Evolutionary conservation across 768 basidiomycete genomes (phyloP), one percentile per base, ranked within the genome.

Genomic region (Vararia minispora): DNA sequence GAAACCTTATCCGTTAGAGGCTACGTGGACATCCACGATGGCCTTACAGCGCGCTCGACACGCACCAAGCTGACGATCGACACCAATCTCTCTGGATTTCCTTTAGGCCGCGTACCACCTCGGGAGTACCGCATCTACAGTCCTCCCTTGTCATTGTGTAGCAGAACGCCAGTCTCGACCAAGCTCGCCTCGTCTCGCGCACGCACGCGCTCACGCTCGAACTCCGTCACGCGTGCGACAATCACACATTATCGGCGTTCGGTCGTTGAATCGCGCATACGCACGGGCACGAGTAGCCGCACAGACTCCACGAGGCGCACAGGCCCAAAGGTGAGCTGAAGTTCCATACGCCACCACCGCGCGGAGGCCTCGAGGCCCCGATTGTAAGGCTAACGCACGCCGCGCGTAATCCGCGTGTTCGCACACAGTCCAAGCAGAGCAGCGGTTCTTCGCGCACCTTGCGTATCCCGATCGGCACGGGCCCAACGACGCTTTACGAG

Each of bases 221-320:
- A 37, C 10, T 48, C 47, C 6, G 47, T 43, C 10, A 43, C 47
- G 2, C 47, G 42, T 6, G 47, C 47, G n/a, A 48, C 47, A 16
- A 48, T 48, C 27, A 48, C 47, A 12, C 47, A 48, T 34, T 48
- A 46, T 40, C 47, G 47, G 9, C 47, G 47, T 21, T 48, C 47
- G 32, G 33, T 47, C 18, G 33, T 43, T 1, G 45, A 43, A 13
- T 33, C 11, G 14, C 39, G 29, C 37, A 47, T n/a, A n/a, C n/a
- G n/a, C n/a, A n/a, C n/a, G n/a, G n/a, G n/a, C n/a, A n/a, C n/a
- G n/a, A 48, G 17, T 43, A 43, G 33, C 12, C 20, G 14, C 41
- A 36, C 18, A n/a, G 33, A 11, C 31, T 32, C 17, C 40, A 24
- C 14, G 42, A 37, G 27, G 41, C 36, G 17, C 34, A 28, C 13